Conservation (phyloP, 2,329 filamentous ascomycete species). For the Hymenoscyphus albidus region DNA sequence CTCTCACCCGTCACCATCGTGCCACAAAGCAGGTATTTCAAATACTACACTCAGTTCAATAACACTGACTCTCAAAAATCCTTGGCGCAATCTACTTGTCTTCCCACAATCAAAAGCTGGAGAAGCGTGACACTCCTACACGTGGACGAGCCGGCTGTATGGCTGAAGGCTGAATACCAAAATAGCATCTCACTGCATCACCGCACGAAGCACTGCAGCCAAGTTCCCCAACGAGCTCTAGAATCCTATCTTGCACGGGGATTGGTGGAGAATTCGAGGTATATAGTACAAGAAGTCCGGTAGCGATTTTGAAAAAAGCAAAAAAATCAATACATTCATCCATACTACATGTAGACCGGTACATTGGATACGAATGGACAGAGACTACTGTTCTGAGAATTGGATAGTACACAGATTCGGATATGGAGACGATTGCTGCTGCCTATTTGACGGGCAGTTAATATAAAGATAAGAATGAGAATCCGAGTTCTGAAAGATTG, state of each 20-base stretch:
- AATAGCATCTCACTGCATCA: neutral
- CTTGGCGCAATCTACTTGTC: neutral
- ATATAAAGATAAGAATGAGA: constrained; percentile 5
- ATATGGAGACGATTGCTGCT: constrained; percentile 1
- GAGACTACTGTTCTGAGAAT: constrained; percentile 1
- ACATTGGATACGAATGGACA: too few relatives aligned
- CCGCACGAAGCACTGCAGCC: neutral
- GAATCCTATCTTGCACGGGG: neutral
- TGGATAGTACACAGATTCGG: neutral
- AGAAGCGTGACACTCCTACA: neutral
- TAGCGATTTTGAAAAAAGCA: neutral
- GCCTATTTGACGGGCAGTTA: neutral
- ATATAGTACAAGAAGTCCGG: neutral
- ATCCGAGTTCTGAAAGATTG: neutral
- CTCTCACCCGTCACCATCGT: neutral
- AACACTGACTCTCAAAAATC: neutral
- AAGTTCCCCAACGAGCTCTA: neutral
- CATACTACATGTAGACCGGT: neutral
- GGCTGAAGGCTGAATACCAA: neutral
- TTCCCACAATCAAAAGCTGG: neutral
- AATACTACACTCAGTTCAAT: neutral
- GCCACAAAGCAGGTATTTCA: neutral
- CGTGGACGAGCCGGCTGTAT: neutral
- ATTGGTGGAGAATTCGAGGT: neutral
- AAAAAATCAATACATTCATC: neutral